Evolutionary conservation across 2,329 filamentous ascomycete species (phyloP).

Genomic region (Fusarium sublunatum): DNA sequence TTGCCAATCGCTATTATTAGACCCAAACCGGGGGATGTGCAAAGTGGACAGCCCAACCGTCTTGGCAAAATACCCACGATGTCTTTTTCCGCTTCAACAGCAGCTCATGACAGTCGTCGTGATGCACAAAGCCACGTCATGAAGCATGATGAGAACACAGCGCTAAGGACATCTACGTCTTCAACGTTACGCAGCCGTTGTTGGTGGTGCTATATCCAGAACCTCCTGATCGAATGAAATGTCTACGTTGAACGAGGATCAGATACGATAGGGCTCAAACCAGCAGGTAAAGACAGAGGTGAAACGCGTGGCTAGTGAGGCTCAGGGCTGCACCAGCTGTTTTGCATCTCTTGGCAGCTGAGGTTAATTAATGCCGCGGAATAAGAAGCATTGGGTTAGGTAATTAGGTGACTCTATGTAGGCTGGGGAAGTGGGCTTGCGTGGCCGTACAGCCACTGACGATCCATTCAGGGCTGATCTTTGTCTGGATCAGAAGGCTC

Average conservation of each 20-base stretch:
- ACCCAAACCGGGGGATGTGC: neutral
- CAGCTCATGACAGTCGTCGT: neutral
- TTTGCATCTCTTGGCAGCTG: conserved; percentile 19
- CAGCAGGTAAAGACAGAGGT: neutral
- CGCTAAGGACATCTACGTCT: conserved; percentile 7
- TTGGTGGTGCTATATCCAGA: neutral
- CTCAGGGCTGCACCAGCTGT: conserved; percentile 12
- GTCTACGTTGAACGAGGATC: conserved; percentile 7
- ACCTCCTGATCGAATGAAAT: conserved; percentile 1
- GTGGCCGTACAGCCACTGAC: conserved; percentile 30
- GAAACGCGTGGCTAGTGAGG: conserved; percentile 38
- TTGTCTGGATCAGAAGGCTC: neutral
- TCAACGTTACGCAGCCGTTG: conserved; percentile 11
- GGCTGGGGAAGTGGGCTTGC: conserved; percentile 26
- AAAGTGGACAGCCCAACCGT: neutral
- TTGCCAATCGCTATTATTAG: neutral
- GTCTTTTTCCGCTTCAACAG: neutral
- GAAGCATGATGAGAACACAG: neutral
- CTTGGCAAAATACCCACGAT: conserved; percentile 5
- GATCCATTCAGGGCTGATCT: conserved; percentile 10
- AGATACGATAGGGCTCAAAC: conserved; percentile 24
- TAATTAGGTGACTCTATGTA: neutral
- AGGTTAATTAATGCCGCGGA: neutral
- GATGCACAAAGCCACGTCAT: conserved; percentile 14
- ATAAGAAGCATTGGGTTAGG: neutral